Evolutionary conservation across 176 grass and related monocot genomes (phyloP), one percentile per base, ranked within the genome.

Genomic region (Carex littledalei): DNA sequence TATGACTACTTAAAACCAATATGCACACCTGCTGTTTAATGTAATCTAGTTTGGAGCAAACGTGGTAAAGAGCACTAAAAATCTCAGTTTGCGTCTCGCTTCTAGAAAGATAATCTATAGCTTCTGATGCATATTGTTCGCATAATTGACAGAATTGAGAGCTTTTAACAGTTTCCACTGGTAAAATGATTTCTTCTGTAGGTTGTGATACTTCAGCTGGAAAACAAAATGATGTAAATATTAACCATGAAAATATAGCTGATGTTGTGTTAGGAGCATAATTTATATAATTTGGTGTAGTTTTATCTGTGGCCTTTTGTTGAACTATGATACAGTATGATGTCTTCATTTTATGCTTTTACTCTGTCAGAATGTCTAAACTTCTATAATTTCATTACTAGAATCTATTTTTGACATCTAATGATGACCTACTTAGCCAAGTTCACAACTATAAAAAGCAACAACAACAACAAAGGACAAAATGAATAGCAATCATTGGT

Each of bases 111-210:
- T 87, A 81, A 5, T 20, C 56, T 26, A 81, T 34, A 81, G 77
- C 85, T 70, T 87, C 62, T 24, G 77, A 81, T 41, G 85, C 59
- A 71, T 41, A 81, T 59, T 81, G 41, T 62, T 87, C 52, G 45
- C 85, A 87, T 81, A 81, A 16, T 81, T 32, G 13, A 55, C 85
- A 87, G 20, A 85, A 55, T 79, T 69, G 24, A 35, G 61, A 26
- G 43, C 58, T 80, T 84, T 84, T 52, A 61, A 80, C 32, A 85
- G 22, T 88, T 84, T 49, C 43, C 35, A 54, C 63, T 67, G 60
- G 50, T 66, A 68, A 37, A 63, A 52, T 54, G 5, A 24, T 82
- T 87, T 60, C 85, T 81, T 81, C 56, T 60, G 15, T 87, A 41
- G 16, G 16, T 43, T 74, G 18, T 50, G 37, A 82, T 52, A 60